Evolutionary conservation across 129 eudicot genomes (phyloP).

Genomic region (Flaveria trinervia): DNA sequence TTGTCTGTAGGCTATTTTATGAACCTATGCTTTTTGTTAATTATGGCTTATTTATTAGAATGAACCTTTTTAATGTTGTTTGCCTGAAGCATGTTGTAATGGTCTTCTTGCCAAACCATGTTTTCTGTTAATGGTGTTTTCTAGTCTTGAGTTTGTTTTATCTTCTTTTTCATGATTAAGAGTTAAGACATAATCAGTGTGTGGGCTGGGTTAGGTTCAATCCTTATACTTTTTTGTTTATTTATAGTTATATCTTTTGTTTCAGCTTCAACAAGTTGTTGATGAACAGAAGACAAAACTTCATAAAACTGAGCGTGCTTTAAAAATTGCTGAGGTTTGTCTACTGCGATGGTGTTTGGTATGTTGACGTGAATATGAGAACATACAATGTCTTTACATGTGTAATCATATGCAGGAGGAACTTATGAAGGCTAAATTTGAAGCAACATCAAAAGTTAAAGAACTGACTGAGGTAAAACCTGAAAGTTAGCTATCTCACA

Average conservation of each 20-base stretch:
- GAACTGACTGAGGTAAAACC: conserved; percentile 60
- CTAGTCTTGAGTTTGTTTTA: background rate
- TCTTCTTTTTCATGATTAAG: background rate
- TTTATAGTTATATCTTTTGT: conserved; percentile 16
- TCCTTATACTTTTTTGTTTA: conserved; percentile 10
- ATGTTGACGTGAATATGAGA: conserved; percentile 9
- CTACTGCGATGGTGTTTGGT: conserved; percentile 11
- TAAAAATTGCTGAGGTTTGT: conserved; percentile 76
- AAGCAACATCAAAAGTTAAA: conserved; percentile 59
- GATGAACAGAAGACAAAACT: conserved; percentile 62
- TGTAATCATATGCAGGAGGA: conserved; percentile 57
- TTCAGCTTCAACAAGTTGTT: conserved; percentile 58
- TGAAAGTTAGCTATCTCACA: conserved; percentile 15
- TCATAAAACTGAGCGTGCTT: conserved; percentile 71
- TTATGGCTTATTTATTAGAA: background rate
- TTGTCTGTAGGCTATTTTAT: background rate
- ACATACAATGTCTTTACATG: conserved; percentile 11
- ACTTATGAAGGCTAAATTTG: conserved; percentile 74
- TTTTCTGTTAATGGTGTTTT: conserved; percentile 1
- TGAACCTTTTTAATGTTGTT: background rate
- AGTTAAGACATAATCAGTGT: background rate
- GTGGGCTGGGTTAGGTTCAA: conserved; percentile 12
- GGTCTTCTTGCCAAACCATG: conserved; percentile 23
- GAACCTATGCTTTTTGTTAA: background rate
- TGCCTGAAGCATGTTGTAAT: background rate